Evolutionary conservation across 306 rosid species (phyloP).

Genomic region (peach (Prunus persica)): Prunus_persica_NCBIv2 NC_034009.1:45895001-45895500

Average conservation of each 20-base stretch:
- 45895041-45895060: slow-evolving; percentile 10
- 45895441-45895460: too few relatives aligned
- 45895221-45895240: too few relatives aligned
- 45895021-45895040: not conserved
- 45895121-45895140: not conserved
- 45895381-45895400: too few relatives aligned
- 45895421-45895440: too few relatives aligned
- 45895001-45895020: slow-evolving; percentile 8
- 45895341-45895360: too few relatives aligned
- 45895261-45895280: too few relatives aligned
- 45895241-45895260: too few relatives aligned
- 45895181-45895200: slow-evolving; percentile 17
- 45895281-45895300: too few relatives aligned
- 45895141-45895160: not conserved
- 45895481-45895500: not conserved
- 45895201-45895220: not conserved
- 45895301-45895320: too few relatives aligned
- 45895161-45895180: slow-evolving; percentile 12
- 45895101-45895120: slow-evolving; percentile 1
- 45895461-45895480: not conserved
- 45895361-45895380: too few relatives aligned
- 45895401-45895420: too few relatives aligned
- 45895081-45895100: slow-evolving; percentile 1
- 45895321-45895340: too few relatives aligned
- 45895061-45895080: not conserved